Conservation (phyloP, 495 filamentous ascomycete species). For the Tuber brumale region DNA sequence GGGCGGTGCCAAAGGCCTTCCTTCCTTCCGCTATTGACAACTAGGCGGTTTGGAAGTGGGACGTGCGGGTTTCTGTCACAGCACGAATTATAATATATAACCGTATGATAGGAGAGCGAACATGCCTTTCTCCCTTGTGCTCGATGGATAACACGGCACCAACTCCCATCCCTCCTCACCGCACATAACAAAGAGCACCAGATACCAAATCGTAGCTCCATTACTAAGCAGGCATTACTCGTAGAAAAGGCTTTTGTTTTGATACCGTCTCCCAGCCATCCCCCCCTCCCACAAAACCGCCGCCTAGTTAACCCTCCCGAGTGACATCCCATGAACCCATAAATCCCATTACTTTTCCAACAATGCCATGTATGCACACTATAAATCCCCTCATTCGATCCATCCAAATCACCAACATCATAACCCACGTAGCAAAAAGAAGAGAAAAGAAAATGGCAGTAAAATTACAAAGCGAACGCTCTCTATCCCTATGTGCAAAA, state of each 20-base stretch:
- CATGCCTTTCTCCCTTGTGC: not conserved
- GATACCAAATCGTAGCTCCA: not conserved
- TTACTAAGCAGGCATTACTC: not conserved
- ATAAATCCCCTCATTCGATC: not conserved
- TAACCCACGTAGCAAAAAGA: not conserved
- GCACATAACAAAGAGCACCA: not conserved
- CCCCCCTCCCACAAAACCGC: not conserved
- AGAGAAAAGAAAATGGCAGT: not conserved
- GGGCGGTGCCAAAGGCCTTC: not conserved
- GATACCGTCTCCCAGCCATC: not conserved
- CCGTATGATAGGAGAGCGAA: not conserved
- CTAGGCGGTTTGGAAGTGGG: not conserved
- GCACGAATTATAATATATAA: not conserved
- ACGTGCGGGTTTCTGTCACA: not conserved
- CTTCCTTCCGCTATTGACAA: not conserved
- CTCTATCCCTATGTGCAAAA: not conserved
- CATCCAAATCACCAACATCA: not conserved
- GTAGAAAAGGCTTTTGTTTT: not conserved
- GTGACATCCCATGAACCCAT: not conserved
- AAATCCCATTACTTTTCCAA: not conserved
- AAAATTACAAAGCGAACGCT: constrained; percentile 5
- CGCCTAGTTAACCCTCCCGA: not conserved
- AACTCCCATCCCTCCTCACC: not conserved
- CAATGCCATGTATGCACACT: not conserved
- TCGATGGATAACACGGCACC: not conserved